Base-by-base conservation (phyloP, 2,329 filamentous ascomycete species). In the Neopestalotiopsis sp. region DNA sequence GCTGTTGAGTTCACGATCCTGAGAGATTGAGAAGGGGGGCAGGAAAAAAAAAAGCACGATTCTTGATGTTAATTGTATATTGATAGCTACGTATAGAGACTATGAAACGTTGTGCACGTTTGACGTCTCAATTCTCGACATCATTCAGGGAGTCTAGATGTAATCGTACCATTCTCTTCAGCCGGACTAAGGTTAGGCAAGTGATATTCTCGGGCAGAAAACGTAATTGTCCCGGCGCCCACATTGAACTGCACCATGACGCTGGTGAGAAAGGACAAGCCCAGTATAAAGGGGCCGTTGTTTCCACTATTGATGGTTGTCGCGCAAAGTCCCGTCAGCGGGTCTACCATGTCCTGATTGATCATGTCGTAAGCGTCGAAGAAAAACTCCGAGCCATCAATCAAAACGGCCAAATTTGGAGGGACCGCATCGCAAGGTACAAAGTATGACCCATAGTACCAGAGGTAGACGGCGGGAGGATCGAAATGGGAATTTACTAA, bases 231-330 rank as follows among this genome's bases (percentile, higher is more conserved):
- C n/a, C 78, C 82, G 5, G 76, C 82, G 0, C 83, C 83, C 17
- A 85, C 76, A 69, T 86, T 83, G 72, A 85, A 86, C 0, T 87
- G 83, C 0, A 82, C 81, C 65, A 88, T 74, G 2, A 85, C 84
- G 67, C 85, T 87, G 74, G 86, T 82, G 69, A 88, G 74, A 68
- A 87, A 88, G 6, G 81, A 81, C 42, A 84, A 82, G 0, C 86
- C 86, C 40, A 88, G 74, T 30, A 87, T 83, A 42, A 71, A 75
- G 10, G 72, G 73, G 2, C 71, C 71, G 61, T 38, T 69, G 12
- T 71, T 67, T 32, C 72, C 72, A 13, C 66, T 67, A 9, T 62
- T 40, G n/a, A 87, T 80, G 5, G 81, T 81, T 40, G 85, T 81
- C 70, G 85, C 83, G 73, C 86, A 88, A 64, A 85, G 80, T 0